Percentiles rank a stretch among this genome's conserved stretches.
phyloP scores from a whole-genome alignment of 148 eudicot species.

The Dianthus caryophyllus region DNA sequence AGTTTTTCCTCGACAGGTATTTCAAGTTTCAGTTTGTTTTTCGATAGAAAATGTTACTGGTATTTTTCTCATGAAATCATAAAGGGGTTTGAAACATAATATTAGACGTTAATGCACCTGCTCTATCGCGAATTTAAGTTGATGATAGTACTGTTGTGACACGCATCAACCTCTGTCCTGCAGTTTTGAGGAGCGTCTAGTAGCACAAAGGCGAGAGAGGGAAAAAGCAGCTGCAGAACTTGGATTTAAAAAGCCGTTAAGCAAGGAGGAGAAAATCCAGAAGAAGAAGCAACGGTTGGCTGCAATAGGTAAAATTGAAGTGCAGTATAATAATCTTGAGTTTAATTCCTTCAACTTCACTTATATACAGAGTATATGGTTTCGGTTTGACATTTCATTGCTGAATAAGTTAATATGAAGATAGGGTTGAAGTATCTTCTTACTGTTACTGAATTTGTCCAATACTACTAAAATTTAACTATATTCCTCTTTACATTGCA shows the following conservation, averaged over 20 bases:
- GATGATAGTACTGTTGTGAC: constrained; percentile 1
- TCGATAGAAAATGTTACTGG: neutral
- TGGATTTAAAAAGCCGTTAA: constrained; percentile 85
- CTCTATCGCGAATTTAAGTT: neutral
- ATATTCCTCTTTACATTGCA: constrained; percentile 29
- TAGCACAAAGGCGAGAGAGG: constrained; percentile 74
- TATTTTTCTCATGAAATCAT: neutral
- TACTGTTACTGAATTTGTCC: neutral
- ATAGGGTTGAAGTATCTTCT: neutral
- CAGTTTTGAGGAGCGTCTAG: constrained; percentile 98
- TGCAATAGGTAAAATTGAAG: constrained; percentile 69
- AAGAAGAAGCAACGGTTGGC: constrained; percentile 94
- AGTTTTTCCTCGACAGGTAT: constrained; percentile 89
- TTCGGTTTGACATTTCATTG: neutral
- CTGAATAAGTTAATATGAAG: neutral
- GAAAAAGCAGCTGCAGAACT: constrained; percentile 64
- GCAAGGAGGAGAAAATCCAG: constrained; percentile 81
- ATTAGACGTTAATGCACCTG: neutral
- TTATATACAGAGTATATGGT: neutral
- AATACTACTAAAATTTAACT: constrained; percentile 16
- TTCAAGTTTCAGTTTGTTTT: neutral
- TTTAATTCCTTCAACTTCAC: neutral
- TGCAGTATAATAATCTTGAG: neutral
- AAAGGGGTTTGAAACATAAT: neutral
- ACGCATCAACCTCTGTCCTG: constrained; percentile 15